Percentiles rank a stretch among this genome's conserved stretches.
Conservation (phyloP, 768 basidiomycete species). For the Termitomyces sp. region DNA sequence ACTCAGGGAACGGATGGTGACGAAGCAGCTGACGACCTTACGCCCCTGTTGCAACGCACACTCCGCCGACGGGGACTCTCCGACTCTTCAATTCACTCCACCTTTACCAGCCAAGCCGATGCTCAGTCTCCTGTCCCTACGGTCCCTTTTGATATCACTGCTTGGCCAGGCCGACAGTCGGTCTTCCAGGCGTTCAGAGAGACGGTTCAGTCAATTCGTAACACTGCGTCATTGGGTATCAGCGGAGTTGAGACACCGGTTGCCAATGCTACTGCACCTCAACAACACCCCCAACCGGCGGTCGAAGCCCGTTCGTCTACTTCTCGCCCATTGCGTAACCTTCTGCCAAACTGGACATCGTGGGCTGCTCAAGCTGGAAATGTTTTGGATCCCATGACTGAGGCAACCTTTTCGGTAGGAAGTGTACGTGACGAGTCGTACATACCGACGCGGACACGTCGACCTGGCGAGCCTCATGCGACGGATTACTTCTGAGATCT, state of each 20-base stretch:
- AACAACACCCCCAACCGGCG: constrained; percentile 13
- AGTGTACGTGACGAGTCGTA: constrained; percentile 37
- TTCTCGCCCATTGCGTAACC: constrained; percentile 16
- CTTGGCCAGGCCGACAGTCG: constrained; percentile 42
- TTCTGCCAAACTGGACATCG: constrained; percentile 25
- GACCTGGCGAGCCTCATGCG: constrained; percentile 21
- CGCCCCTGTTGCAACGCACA: constrained; percentile 63
- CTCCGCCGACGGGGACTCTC: constrained; percentile 80
- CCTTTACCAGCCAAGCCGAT: constrained; percentile 61
- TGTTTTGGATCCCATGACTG: constrained; percentile 24
- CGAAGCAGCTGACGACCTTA: constrained; percentile 38
- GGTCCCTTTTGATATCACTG: not conserved
- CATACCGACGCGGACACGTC: constrained; percentile 22
- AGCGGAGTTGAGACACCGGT: constrained; percentile 9
- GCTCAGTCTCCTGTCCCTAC: constrained; percentile 9
- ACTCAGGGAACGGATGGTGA: constrained; percentile 37
- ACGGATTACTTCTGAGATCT: constrained; percentile 27
- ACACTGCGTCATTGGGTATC: constrained; percentile 21
- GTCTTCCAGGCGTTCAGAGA: constrained; percentile 55
- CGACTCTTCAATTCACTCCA: constrained; percentile 90
- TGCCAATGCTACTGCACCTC: constrained; percentile 16
- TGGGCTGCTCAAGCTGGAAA: constrained; percentile 30
- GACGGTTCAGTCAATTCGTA: constrained; percentile 50
- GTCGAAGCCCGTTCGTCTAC: constrained; percentile 9
- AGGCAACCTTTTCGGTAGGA: constrained; percentile 30